Evolutionary conservation across 1,284 basidiomycete species (phyloP).

Genomic region (Ustilago loliicola): DNA sequence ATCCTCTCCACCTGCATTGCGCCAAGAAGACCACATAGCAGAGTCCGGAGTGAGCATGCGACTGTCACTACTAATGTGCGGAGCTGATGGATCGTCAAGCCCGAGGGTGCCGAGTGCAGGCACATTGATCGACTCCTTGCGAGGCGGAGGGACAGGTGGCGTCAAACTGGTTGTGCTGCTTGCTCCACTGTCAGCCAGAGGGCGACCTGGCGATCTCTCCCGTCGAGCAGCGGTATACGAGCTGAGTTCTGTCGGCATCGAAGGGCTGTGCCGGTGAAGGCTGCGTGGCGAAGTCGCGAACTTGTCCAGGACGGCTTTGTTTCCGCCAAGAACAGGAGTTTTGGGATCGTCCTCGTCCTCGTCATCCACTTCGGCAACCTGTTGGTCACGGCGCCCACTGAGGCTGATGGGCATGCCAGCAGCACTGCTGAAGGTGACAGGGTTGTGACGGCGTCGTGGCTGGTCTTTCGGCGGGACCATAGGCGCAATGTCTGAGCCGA

Average conservation of each 20-base stretch:
- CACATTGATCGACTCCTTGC: constrained; percentile 43
- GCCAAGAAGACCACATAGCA: constrained; percentile 25
- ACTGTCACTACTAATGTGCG: constrained; percentile 4
- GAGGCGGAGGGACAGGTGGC: constrained; percentile 37
- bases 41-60: constrained; percentile 31
- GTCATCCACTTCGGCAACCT: constrained; percentile 13
- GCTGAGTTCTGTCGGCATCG: constrained; percentile 39
- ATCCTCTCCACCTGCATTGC: constrained; percentile 9
- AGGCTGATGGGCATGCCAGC: constrained; percentile 6
- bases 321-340: constrained; percentile 33
- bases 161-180: constrained; percentile 18
- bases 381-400: neutral
- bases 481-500: neutral
- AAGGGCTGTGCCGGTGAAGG: constrained; percentile 44
- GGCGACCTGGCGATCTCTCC: constrained; percentile 9
- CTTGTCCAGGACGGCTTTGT: constrained; percentile 14
- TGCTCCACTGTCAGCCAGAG: constrained; percentile 11
- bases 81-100: neutral
- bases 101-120: neutral
- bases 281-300: constrained; percentile 27
- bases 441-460: constrained; percentile 25
- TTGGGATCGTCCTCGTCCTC: constrained; percentile 43
- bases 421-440: constrained; percentile 14
- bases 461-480: constrained; percentile 32
- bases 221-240: constrained; percentile 24